A percentile compares a stretch with the other conserved stretches of the same genome.
Evolutionary conservation across 108 stramenopile genomes (phyloP).

Genomic region (Nitzschia palea): DNA sequence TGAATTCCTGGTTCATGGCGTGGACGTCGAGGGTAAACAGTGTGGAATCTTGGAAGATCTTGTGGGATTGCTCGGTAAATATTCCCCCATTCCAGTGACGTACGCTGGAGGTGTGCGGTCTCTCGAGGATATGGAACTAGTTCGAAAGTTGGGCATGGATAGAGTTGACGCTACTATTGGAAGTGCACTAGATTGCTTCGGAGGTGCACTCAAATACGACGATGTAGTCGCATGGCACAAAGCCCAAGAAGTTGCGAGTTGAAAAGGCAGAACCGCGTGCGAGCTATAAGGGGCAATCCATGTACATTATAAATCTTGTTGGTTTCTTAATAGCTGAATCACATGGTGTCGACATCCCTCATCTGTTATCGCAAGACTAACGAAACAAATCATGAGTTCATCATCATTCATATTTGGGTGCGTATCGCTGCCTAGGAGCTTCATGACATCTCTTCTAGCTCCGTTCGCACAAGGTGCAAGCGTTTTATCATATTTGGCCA

Average conservation of each 20-base stretch:
- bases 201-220: conserved; percentile 87
- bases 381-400: too few species aligned
- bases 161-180: conserved; percentile 97
- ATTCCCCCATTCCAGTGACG: conserved; percentile 91
- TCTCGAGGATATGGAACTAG: conserved; percentile 87
- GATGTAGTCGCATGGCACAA: conserved; percentile 95
- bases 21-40: conserved; percentile 96
- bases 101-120: conserved; percentile 96
- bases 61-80: conserved; percentile 81
- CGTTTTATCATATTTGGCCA: conserved; percentile 45
- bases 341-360: too few species aligned
- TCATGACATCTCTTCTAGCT: conserved; percentile 45
- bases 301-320: too few species aligned
- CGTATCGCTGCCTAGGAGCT: background rate
- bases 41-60: conserved; percentile 95
- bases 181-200: conserved; percentile 96
- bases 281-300: too few species aligned
- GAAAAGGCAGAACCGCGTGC: too few species aligned
- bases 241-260: conserved; percentile 41
- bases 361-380: too few species aligned
- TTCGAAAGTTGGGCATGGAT: conserved; percentile 83
- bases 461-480: conserved; percentile 50
- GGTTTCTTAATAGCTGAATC: too few species aligned
- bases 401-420: too few species aligned
- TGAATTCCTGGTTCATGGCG: conserved; percentile 98